Base-by-base conservation (phyloP, 257 asterid species). In the Anisodus tanguticus region DNA sequence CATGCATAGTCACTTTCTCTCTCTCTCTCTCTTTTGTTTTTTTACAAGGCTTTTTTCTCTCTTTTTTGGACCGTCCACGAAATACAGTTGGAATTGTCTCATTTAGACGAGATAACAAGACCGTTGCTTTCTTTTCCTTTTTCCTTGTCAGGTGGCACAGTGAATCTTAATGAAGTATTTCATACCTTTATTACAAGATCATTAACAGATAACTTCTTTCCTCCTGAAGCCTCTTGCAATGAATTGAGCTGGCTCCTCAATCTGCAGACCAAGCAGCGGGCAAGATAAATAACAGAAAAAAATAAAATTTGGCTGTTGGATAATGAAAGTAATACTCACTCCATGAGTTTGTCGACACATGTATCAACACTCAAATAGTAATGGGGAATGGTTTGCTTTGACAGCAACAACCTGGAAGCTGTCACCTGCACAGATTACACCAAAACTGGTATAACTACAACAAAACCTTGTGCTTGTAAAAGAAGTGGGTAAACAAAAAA, bases 341-440 rank as follows among this genome's bases (percentile, higher is more conserved):
- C 98, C 91, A 95, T 88, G 74, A 97, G 98, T 90, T 97, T 92
- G 94, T 97, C 99, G 6, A 97, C 97, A 60, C 99, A 90, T 85
- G 98, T 89, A 89, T 97, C 99, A 79, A 97, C 98, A 57, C 97
- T 93, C 70, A 97, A 88, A 88, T 97, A 97, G 87, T 97, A 97
- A 89, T 97, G 99, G 0, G 99, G 99, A 85, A 97, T 97, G 80
- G 98, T 96, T 87, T 96, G 98, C 85, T 94, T 96, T 51, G 98
- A 94, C 77, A 90, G 93, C 94, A 96, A 85, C 84, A 96, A 90
- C 84, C 98, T 91, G 8, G 95, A 90, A 82, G 98, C 98, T 39
- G 98, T 97, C 84, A 95, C 93, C 97, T 95, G 95, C 83, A 84
- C 88, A 84, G 70, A 83, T 69, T 58, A 59, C 31, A 81, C 26